Evolutionary conservation across 73 alveolate genomes (phyloP), one percentile per base, ranked within the genome.

Genomic region (Loxodes magnus): DNA sequence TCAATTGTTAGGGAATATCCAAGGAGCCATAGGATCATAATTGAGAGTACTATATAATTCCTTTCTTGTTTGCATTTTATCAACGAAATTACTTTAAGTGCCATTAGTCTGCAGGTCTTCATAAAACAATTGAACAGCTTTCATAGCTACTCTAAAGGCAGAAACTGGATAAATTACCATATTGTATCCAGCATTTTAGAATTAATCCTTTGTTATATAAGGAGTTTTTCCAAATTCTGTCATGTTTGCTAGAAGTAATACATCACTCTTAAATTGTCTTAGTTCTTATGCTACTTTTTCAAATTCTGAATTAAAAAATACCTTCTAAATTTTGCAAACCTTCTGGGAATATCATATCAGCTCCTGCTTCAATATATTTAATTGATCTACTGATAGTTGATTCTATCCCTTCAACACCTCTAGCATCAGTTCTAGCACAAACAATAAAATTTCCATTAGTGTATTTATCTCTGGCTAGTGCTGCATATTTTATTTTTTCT

Each of bases 271-370:
- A 15, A 53, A 52, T 5, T 36, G 36, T 28, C 61, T 64, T 3
- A 71, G 42, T 35, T 36, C 65, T 7, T 62, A 15, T 6, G n/a
- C n/a, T n/a, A 3, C 5, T 37, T 9, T 22, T 25, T 4, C 5
- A 9, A 37, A 21, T 44, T 3, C 14, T 31, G 0, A 77, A 69
- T 15, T 7, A 14, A 21, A 51, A 55, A 21, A 64, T 64, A 35
- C 62, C 85, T 2, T 71, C 80, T 38, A 57, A 33, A 2, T 70
- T 38, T n/a, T 31, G 66, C 23, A 70, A 60, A 26, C 93, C 96
- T 65, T 89, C 98, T 0, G 98, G 98, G 74, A 89, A 89, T 31
- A 89, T 89, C 98, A 89, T 89, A 66, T 89, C 98, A 19, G 98
- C 98, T 26, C 98, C 98, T 4, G 96, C 98, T 26, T 86, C 92